Base-by-base conservation (phyloP, 495 filamentous ascomycete genomes). In the Trichoderma parareesei region DNA sequence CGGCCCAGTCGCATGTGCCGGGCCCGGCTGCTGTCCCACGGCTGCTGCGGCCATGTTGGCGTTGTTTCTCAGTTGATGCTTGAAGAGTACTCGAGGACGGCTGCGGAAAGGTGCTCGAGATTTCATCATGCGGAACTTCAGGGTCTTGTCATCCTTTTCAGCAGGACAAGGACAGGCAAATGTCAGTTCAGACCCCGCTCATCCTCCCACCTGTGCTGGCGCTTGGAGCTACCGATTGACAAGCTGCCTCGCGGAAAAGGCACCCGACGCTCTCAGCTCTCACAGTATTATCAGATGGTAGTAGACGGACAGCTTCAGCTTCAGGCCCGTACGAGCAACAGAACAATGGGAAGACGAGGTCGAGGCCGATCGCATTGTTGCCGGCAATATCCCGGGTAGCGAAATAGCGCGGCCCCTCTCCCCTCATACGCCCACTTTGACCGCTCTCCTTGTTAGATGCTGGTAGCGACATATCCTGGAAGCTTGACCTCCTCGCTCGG, bases 341-440 rank as follows among this genome's bases (percentile, higher is more conserved):
- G 53, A 57, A 57, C 53, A 57, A 57, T 57, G 37, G 53, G 18
- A 35, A 14, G 20, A 18, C 9, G 53, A 57, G 37, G 53, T 37
- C 11, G 53, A 35, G 14, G 53, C 11, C 20, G 14, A 6, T 27
- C 16, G 53, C 16, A 57, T 57, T 57, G 53, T 57, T 7, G 14
- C 53, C 53, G 53, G 53, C 53, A 57, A 57, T 57, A 57, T 57
- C 20, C 53, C 53, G 53, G 53, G 10, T 57, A 57, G 20, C 53
- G 37, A 57, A 35, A 14, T 57, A 37, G 53, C 27, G 53, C 27
- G 27, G 27, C 9, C 33, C 20, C 8, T n/a, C 53, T 27, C 33
- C 53, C 4, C 46, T 49, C 46, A 5, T 3, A 41, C 53, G 48
- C 48, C 48, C 48, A 33, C 48, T 55, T 33, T 55, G n/a, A 27